These are phyloP conservation scores for Hemisphaericaspora xylofermentans DNA, from an alignment of 1,139 yeast species.

Conservation along the genomic window DNA sequence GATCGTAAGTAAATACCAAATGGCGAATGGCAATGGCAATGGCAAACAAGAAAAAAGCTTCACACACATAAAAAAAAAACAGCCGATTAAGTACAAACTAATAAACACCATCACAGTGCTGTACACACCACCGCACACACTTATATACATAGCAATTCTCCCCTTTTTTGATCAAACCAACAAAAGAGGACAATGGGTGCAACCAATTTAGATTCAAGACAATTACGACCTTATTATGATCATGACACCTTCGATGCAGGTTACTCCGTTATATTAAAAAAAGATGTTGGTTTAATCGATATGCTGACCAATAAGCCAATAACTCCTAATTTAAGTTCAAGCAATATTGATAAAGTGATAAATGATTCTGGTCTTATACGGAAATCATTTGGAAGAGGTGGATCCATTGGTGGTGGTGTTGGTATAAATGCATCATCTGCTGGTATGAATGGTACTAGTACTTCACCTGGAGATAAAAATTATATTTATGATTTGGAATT, in stretches of 20 bases:
- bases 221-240: constrained; percentile 70
- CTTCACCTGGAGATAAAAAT: constrained; percentile 34
- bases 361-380: constrained; percentile 14
- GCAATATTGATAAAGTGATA: constrained; percentile 17
- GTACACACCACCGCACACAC: no score
- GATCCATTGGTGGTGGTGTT: constrained; percentile 26
- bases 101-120: no score
- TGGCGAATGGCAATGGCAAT: no score
- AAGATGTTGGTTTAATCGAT: constrained; percentile 58
- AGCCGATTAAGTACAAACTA: no score
- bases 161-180: no score
- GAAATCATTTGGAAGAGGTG: constrained; percentile 14
- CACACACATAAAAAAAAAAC: no score
- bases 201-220: constrained; percentile 8
- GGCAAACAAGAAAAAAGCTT: no score
- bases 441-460: neutral
- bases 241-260: constrained; percentile 69
- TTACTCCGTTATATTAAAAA: constrained; percentile 58
- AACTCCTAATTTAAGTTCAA: constrained; percentile 23
- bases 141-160: no score
- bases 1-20: no score
- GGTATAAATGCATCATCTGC: neutral
- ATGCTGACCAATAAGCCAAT: constrained; percentile 38
- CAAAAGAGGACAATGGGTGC: no score
- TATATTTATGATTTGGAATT: constrained; percentile 65